Evolutionary conservation across 441 rosid genomes (phyloP).

Genomic region (Gossypium aridum): DNA sequence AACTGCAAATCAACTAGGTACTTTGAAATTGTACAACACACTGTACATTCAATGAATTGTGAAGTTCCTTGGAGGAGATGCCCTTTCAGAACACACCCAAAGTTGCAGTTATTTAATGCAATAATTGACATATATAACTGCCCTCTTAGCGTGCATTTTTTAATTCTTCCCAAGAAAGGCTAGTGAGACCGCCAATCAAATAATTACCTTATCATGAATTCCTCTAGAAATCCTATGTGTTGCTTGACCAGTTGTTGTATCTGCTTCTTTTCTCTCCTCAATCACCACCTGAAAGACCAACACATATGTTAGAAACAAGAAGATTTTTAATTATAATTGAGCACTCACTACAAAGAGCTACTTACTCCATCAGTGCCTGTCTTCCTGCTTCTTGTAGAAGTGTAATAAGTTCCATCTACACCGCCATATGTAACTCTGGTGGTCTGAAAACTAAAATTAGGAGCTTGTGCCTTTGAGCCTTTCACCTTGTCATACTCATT

Average conservation of each 20-base stretch:
- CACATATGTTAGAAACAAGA: neutral
- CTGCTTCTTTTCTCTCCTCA: conserved; percentile 86
- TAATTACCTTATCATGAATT: conserved; percentile 64
- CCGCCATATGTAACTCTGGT: conserved; percentile 75
- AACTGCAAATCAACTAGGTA: neutral
- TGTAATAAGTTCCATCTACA: conserved; percentile 74
- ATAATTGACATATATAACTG: neutral
- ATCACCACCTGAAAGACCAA: conserved; percentile 41
- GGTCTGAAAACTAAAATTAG: conserved; percentile 32
- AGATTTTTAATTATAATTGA: neutral
- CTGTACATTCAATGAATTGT: neutral
- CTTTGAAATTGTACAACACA: neutral
- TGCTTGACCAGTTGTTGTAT: conserved; percentile 70
- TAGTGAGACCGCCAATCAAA: neutral
- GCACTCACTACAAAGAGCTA: neutral
- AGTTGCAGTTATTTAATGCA: neutral
- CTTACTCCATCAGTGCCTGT: conserved; percentile 68
- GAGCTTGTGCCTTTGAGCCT: conserved; percentile 26
- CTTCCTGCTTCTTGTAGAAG: conserved; percentile 54
- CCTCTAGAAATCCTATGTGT: conserved; percentile 77
- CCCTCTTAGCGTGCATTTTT: neutral
- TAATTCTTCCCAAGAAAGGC: neutral
- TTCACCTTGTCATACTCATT: conserved; percentile 23
- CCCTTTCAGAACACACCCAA: neutral
- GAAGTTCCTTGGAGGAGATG: neutral